Conservation (phyloP, 768 basidiomycete species). For the Pisolithus tinctorius region DNA sequence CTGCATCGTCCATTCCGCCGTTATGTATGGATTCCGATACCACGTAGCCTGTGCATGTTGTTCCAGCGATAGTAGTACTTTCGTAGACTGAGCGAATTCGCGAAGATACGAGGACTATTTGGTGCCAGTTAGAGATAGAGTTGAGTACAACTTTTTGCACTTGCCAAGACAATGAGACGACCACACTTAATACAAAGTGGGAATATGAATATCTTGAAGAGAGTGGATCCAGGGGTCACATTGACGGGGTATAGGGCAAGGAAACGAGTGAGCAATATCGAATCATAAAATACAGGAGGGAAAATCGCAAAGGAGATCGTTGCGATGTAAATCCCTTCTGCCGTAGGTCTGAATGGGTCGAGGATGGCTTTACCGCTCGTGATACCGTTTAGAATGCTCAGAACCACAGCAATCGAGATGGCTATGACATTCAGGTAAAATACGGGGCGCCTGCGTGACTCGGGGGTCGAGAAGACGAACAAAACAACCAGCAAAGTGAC, state of each 20-base stretch:
- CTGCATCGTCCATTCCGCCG: conserved; percentile 29
- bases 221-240: conserved; percentile 7
- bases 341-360: conserved; percentile 12
- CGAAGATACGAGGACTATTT: conserved; percentile 3
- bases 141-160: background rate
- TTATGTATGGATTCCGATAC: conserved; percentile 10
- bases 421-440: conserved; percentile 30
- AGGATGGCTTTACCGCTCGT: conserved; percentile 2
- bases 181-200: conserved; percentile 26
- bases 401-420: conserved; percentile 18
- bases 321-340: conserved; percentile 12
- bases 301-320: conserved; percentile 19
- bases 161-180: conserved; percentile 19
- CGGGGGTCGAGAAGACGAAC: conserved; percentile 26
- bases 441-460: conserved; percentile 20
- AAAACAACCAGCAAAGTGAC: conserved; percentile 29
- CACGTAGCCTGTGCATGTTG: background rate
- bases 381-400: conserved; percentile 16
- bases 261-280: conserved; percentile 31
- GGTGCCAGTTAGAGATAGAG: background rate
- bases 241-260: conserved; percentile 28
- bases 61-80: background rate
- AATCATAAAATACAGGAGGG: conserved; percentile 31
- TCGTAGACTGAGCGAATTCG: background rate
- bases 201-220: conserved; percentile 21